These are phyloP conservation scores for Aspergillus conjunctus DNA, from an alignment of 495 filamentous ascomycete genomes.

Conservation along the genomic window DNA sequence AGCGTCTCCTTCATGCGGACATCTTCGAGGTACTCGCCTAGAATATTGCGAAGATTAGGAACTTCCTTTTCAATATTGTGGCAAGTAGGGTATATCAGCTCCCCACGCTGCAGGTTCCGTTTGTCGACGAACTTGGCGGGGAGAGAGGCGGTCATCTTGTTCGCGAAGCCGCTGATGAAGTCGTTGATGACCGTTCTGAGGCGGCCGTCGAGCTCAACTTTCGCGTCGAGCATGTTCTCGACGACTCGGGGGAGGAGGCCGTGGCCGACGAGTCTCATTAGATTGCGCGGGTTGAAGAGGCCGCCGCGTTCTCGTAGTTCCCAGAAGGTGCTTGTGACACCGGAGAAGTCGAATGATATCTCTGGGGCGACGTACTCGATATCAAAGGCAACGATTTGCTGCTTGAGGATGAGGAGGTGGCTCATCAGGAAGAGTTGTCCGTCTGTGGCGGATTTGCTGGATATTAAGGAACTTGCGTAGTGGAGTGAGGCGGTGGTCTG, in stretches of 20 bases:
- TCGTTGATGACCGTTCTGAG: slow-evolving; percentile 77
- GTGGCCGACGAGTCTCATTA: slow-evolving; percentile 60
- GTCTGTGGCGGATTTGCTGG: slow-evolving; percentile 61
- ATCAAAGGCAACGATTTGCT: slow-evolving; percentile 89
- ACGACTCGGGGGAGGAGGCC: slow-evolving; percentile 62
- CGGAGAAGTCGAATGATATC: slow-evolving; percentile 74
- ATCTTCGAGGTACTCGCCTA: slow-evolving; percentile 63
- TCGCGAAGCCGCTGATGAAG: slow-evolving; percentile 65
- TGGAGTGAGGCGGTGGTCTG: slow-evolving; percentile 69
- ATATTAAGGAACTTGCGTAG: slow-evolving; percentile 51
- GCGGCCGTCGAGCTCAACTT: slow-evolving; percentile 78
- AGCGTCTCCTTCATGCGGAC: slow-evolving; percentile 62
- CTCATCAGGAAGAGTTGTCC: slow-evolving; percentile 86
- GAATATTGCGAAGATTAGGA: slow-evolving; percentile 48
- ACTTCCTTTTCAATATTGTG: slow-evolving; percentile 57
- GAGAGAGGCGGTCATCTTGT: slow-evolving; percentile 56
- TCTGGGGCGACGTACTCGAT: slow-evolving; percentile 82
- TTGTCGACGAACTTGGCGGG: slow-evolving; percentile 46
- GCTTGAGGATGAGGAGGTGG: slow-evolving; percentile 87
- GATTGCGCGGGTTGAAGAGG: slow-evolving; percentile 66
- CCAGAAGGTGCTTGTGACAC: slow-evolving; percentile 77
- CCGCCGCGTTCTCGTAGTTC: slow-evolving; percentile 69
- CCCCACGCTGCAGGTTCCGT: slow-evolving; percentile 39
- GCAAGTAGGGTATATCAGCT: slow-evolving; percentile 43
- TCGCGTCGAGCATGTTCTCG: slow-evolving; percentile 73